phyloP scores from a whole-genome alignment of 2,329 filamentous ascomycete genomes.

The Aureobasidium sp. region DNA sequence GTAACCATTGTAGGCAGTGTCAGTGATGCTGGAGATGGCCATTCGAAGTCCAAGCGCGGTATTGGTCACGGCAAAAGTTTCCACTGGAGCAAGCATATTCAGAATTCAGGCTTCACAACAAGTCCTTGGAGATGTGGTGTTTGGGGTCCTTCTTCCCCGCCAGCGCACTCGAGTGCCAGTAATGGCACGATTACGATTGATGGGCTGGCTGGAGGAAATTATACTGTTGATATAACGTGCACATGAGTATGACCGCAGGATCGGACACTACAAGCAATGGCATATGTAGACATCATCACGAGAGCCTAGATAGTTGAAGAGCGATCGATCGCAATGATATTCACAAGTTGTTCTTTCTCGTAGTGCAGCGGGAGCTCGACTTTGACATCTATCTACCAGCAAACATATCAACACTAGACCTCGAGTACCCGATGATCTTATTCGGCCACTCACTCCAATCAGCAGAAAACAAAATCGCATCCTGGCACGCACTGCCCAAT shows the following conservation, averaged over 20 bases:
- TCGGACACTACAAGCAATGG: background rate
- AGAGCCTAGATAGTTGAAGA: too few relatives aligned
- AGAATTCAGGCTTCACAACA: background rate
- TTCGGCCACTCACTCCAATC: conserved; percentile 22
- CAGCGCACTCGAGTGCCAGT: too few relatives aligned
- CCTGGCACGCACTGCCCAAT: conserved; percentile 21
- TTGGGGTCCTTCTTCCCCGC: background rate
- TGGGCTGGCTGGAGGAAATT: background rate
- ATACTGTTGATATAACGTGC: background rate
- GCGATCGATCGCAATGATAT: too few relatives aligned
- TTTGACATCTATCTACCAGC: background rate
- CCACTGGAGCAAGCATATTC: background rate
- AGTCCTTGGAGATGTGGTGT: background rate
- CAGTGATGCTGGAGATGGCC: background rate
- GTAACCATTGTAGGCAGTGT: background rate
- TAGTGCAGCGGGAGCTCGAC: too few relatives aligned
- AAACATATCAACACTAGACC: conserved; percentile 23
- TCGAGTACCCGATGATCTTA: conserved; percentile 20
- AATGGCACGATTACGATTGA: background rate
- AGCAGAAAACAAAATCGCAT: conserved; percentile 22
- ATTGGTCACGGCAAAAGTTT: background rate
- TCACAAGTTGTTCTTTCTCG: too few relatives aligned
- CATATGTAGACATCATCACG: background rate
- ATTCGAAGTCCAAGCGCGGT: background rate
- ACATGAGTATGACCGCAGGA: background rate